Evolutionary conservation across 192 early-diverging fungal species (phyloP).

Genomic region (Jimgerdemannia flammicorona): DNA sequence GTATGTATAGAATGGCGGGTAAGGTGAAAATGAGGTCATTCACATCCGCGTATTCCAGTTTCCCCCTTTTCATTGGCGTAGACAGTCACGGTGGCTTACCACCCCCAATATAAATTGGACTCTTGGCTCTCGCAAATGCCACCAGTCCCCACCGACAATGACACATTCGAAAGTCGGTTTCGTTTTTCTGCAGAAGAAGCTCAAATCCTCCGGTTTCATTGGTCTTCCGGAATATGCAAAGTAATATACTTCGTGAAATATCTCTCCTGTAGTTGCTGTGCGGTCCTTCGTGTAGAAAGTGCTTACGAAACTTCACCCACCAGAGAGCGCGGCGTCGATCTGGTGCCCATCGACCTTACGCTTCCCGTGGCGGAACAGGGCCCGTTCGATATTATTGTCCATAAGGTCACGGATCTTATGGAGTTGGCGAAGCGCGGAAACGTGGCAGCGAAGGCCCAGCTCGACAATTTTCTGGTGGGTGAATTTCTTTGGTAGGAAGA

Average conservation of each 20-base stretch:
- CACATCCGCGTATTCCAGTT: too few relatives aligned
- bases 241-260: conserved; percentile 5
- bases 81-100: too few relatives aligned
- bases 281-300: neutral
- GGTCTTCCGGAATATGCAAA: conserved; percentile 30
- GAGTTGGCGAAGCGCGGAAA: conserved; percentile 18
- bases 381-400: conserved; percentile 29
- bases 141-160: too few relatives aligned
- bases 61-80: too few relatives aligned
- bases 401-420: conserved; percentile 34
- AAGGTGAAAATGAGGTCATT: too few relatives aligned
- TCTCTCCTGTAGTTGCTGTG: neutral
- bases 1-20: too few relatives aligned
- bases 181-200: conserved; percentile 26
- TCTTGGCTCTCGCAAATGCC: too few relatives aligned
- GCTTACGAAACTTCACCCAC: neutral
- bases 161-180: conserved; percentile 14
- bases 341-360: conserved; percentile 24
- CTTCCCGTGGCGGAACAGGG: conserved; percentile 16
- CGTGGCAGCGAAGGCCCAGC: conserved; percentile 5
- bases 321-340: conserved; percentile 12
- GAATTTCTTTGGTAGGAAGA: neutral
- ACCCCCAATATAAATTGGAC: too few relatives aligned
- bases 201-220: conserved; percentile 27
- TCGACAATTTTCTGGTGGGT: conserved; percentile 19